Evolutionary conservation across 208 protist species (phyloP), one percentile per base, ranked within the genome.

Genomic region (Novymonas esmeraldas): DNA sequence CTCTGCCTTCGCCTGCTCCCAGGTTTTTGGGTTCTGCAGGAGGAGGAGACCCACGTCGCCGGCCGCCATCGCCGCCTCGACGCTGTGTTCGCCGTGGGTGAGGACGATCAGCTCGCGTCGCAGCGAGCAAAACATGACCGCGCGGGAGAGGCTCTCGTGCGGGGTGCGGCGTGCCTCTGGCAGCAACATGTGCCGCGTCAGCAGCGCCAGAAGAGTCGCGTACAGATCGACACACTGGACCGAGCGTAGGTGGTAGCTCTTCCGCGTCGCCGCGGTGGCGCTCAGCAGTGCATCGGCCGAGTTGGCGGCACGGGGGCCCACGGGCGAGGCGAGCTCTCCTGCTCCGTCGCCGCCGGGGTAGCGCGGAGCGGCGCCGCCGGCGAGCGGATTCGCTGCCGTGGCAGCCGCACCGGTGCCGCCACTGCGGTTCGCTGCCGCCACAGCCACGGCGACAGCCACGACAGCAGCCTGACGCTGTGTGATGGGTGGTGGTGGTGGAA

Each of bases 181-280:
- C 62, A 81, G 64, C 28, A 82, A 59, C 70, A 72, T 78, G 52
- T 82, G 76, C 33, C 70, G 67, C 36, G 73, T 71, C n/a, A 82
- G 62, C 46, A 82, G 61, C 29, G 63, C 78, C 14, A 80, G 70
- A 34, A 79, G 52, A 7, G 70, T 60, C 22, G 64, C 74, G 64
- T 82, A 82, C 38, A 86, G 59, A 46, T 80, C 67, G 3, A 73
- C 76, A 33, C 73, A 80, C 67, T 86, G 76, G 9, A 86, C 62
- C 11, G 76, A 71, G 29, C 71, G 76, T 2, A 86, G 44, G 20
- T 70, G 51, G 46, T 68, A 80, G 33, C 52, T 55, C 39, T 66
- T 69, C 18, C 54, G 55, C 6, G 60, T 11, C 2, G n/a, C 46
- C 26, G 65, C 46, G 16, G 56, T 34, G 4, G 31, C 33, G 16